Evolutionary conservation across 352 stramenopile species (phyloP), one percentile per base, ranked within the genome.

Genomic region (Blastocystis sp.): DNA sequence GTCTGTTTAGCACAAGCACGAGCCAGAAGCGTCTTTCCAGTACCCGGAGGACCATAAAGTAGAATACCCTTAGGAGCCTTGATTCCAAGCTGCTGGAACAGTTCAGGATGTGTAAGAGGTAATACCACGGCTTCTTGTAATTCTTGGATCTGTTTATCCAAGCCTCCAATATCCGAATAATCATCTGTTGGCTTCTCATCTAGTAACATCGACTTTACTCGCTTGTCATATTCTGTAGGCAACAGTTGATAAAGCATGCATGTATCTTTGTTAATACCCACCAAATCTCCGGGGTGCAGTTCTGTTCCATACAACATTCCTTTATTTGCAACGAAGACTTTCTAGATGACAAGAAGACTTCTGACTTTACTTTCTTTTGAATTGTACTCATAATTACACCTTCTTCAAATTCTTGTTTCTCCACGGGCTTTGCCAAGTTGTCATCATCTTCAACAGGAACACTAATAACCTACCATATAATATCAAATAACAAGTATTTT

Each of bases 211-310:
- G 95, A 95, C 91, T 98, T 98, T 14, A 98, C 95, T 46, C 96
- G 91, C 57, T 93, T 97, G 90, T 99, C 96, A 90, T 98, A 98
- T 91, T 99, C 96, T 24, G 94, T 94, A 0, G 96, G 96, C 3
- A 99, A 91, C 91, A 98, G 98, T 90, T 98, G 95, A 32, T 98
- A 88, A 88, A 98, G 97, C 19, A 99, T 91, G 88, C 98, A 98
- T 32, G 93, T 97, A 90, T 99, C 96, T 90, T 99, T 99, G 91
- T 99, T 99, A 16, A 95, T 97, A 51, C 96, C 96, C 1, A 99
- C 95, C 11, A 99, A 90, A 88, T 99, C 96, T 71, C 95, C 97
- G 0, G 96, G 96, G 81, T 94, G 94, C 29, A 99, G 90, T 86
- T 96, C 93, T 5, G 96, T 90, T 27, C 94, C 92, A 19, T 80